Conservation (phyloP, 129 eudicot genomes). For the Helichrysum umbraculigerum region DNA sequence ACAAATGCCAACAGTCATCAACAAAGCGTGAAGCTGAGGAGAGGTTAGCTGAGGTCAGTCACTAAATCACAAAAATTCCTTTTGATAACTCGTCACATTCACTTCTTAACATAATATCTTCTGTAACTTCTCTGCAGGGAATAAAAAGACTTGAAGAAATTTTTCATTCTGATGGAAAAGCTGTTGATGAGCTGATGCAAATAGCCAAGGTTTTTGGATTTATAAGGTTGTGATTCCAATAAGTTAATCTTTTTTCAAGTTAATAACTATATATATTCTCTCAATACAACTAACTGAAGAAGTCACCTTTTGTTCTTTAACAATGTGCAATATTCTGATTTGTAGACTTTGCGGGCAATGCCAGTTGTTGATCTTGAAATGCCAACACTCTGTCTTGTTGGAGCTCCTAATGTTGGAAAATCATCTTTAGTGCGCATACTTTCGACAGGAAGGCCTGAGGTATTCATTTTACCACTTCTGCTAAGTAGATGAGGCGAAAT, state of each 20-base stretch:
- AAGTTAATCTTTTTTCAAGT: background rate
- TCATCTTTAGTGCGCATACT: slow-evolving; percentile 92
- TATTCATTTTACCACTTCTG: slow-evolving; percentile 22
- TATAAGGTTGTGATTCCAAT: slow-evolving; percentile 17
- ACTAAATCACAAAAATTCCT: slow-evolving; percentile 17
- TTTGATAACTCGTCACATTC: slow-evolving; percentile 7
- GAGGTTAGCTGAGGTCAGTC: slow-evolving; percentile 69
- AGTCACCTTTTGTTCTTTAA: background rate
- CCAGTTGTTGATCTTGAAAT: slow-evolving; percentile 89
- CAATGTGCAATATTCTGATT: slow-evolving; percentile 17
- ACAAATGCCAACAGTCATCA: slow-evolving; percentile 51
- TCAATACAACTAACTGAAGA: background rate
- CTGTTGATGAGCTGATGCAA: slow-evolving; percentile 75
- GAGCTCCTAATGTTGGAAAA: slow-evolving; percentile 99
- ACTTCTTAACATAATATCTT: slow-evolving; percentile 12
- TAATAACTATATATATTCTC: background rate
- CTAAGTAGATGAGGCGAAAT: background rate
- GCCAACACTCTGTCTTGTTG: slow-evolving; percentile 96
- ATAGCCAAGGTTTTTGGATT: slow-evolving; percentile 66
- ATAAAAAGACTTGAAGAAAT: slow-evolving; percentile 64
- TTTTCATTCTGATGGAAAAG: slow-evolving; percentile 62
- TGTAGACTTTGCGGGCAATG: slow-evolving; percentile 87
- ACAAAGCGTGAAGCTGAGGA: slow-evolving; percentile 92
- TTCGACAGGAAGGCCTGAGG: slow-evolving; percentile 99
- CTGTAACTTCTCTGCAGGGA: slow-evolving; percentile 50